These are phyloP conservation scores for Arxiozyma bovina DNA, from an alignment of 1,139 yeast species.

Conservation along the genomic window DNA sequence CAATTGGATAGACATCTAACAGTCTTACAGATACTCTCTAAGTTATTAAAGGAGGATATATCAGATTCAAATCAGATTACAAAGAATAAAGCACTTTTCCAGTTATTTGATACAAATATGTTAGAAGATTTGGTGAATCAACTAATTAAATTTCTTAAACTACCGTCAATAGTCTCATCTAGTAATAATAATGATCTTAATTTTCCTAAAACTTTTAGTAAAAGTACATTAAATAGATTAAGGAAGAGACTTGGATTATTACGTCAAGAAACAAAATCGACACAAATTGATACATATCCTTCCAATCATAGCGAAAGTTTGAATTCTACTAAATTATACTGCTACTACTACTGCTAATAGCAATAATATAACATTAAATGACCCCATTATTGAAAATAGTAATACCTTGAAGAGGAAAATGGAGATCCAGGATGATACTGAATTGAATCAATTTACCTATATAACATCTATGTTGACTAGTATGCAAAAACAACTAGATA, in stretches of 20 bases:
- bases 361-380: too few species aligned
- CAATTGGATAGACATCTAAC: not conserved
- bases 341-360: too few species aligned
- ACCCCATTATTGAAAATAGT: too few species aligned
- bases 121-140: not conserved
- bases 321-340: too few species aligned
- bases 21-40: not conserved
- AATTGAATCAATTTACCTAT: not conserved
- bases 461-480: not conserved
- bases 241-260: conserved; percentile 6
- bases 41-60: not conserved
- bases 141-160: too few species aligned
- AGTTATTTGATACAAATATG: not conserved
- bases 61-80: not conserved
- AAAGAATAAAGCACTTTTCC: too few species aligned
- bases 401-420: too few species aligned
- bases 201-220: conserved; percentile 4
- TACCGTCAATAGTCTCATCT: too few species aligned
- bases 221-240: conserved; percentile 6
- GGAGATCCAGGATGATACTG: too few species aligned
- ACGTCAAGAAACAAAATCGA: not conserved
- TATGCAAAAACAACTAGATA: not conserved
- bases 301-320: not conserved
- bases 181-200: too few species aligned
- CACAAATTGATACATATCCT: not conserved